phyloP scores from a whole-genome alignment of 2,329 filamentous ascomycete genomes.

The Penicillium sp. region DNA sequence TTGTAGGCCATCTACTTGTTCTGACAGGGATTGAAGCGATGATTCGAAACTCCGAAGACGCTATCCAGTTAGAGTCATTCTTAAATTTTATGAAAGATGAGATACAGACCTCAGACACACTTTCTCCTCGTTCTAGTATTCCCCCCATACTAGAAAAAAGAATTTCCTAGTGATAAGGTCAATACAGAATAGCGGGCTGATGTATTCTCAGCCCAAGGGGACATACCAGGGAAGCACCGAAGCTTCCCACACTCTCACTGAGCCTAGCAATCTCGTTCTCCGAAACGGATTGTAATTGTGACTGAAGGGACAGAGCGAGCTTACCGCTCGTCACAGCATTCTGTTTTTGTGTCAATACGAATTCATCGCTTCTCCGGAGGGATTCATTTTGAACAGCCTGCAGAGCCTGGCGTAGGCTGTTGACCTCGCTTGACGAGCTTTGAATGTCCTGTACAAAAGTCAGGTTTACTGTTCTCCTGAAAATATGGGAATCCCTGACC shows the following conservation, averaged over 20 bases:
- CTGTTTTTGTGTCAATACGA: conserved; percentile 32
- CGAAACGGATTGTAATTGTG: conserved; percentile 39
- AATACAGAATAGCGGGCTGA: conserved; percentile 12
- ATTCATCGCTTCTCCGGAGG: conserved; percentile 33
- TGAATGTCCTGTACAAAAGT: conserved; percentile 35
- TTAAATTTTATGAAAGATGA: neutral
- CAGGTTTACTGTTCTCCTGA: conserved; percentile 8
- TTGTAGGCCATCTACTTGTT: conserved; percentile 34
- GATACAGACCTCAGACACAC: conserved; percentile 38
- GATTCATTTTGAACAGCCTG: conserved; percentile 34
- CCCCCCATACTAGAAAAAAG: conserved; percentile 31
- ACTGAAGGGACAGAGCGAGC: conserved; percentile 36
- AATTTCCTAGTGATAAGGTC: conserved; percentile 35
- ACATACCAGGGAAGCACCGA: conserved; percentile 44
- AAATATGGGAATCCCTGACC: conserved; percentile 20
- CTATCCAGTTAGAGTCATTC: conserved; percentile 34
- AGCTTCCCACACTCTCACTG: conserved; percentile 31
- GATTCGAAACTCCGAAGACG: conserved; percentile 40
- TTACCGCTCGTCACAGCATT: conserved; percentile 34
- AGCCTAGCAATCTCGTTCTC: conserved; percentile 36
- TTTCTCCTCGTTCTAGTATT: conserved; percentile 39
- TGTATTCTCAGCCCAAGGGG: neutral
- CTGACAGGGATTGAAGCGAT: conserved; percentile 36
- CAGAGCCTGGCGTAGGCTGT: conserved; percentile 32
- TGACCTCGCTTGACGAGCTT: conserved; percentile 30